phyloP scores from a whole-genome alignment of 371 early-diverging fungal genomes.

The Mycotypha africana region DNA sequence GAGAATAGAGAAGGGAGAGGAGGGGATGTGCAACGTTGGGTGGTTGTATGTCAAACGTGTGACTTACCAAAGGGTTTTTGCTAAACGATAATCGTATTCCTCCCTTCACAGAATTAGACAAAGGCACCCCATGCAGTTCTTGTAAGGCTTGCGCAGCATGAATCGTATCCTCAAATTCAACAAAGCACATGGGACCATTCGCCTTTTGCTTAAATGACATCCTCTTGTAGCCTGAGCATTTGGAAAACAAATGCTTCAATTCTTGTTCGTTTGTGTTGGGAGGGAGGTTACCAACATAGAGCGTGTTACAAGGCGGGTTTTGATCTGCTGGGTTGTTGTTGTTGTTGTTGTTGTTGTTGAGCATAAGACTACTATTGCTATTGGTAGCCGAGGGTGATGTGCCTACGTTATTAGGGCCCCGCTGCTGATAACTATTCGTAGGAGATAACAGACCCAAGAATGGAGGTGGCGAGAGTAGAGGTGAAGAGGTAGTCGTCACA shows the following conservation, averaged over 20 bases:
- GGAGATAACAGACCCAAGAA: constrained; percentile 16
- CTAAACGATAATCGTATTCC: constrained; percentile 88
- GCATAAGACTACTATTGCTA: too few relatives aligned
- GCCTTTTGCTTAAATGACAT: constrained; percentile 76
- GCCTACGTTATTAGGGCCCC: constrained; percentile 17
- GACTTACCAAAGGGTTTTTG: constrained; percentile 80
- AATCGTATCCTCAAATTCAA: constrained; percentile 82
- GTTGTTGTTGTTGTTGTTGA: too few relatives aligned
- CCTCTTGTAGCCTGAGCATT: constrained; percentile 76
- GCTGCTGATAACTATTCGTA: constrained; percentile 13
- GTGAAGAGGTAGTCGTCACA: neutral
- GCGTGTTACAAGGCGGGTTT: constrained; percentile 92
- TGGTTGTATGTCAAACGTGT: too few relatives aligned
- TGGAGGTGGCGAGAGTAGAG: constrained; percentile 35
- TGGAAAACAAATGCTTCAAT: constrained; percentile 66
- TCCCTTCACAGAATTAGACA: constrained; percentile 79
- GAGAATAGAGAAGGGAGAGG: too few relatives aligned
- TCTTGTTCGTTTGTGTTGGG: constrained; percentile 77
- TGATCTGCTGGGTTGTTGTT: constrained; percentile 81
- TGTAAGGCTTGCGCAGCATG: constrained; percentile 83
- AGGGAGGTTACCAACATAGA: constrained; percentile 89
- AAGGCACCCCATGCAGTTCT: constrained; percentile 70
- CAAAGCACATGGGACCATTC: constrained; percentile 87
- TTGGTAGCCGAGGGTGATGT: too few relatives aligned
- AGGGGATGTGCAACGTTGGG: too few relatives aligned